Base-by-base conservation (phyloP, 352 stramenopile genomes). In the Phytophthora europaea region DNA sequence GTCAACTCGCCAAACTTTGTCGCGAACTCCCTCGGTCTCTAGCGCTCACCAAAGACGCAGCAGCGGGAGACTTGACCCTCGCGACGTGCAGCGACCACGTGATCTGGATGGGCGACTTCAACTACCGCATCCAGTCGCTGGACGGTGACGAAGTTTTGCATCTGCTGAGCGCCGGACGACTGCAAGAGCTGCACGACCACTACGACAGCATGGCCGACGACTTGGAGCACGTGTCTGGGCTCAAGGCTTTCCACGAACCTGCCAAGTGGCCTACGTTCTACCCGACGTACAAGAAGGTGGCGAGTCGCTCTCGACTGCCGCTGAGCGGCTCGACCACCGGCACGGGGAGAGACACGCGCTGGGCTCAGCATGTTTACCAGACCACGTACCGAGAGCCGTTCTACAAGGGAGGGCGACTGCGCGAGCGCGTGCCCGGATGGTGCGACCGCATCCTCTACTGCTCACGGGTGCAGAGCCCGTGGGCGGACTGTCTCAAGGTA, bases 61-160 rank as follows among this genome's bases (percentile, higher is more conserved):
- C 34, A 36, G 9, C 15, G 36, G 36, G 23, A 18, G 57, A 72
- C 16, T 36, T 31, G 1, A 76, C 45, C 6, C 52, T 96, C 0
- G 85, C 83, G 4, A 79, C 67, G 10, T 81, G 87, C 57, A 93
- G 89, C 31, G 81, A 93, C 61, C 86, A 96, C 57, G 78, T 94
- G 8, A 72, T 96, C 31, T 94, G 87, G 86, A 90, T 94, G 77
- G 89, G 89, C 3, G 87, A 96, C 68, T 87, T 96, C 40, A 94
- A 93, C 74, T 94, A 94, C 72, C 83, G 83, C 9, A 83, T 93
- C 60, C 71, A 87, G 31, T 76, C 67, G 5, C 70, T 90, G 10
- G 81, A 85, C 31, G 79, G 80, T 0, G 71, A 83, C 34, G 75
- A 84, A 8, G 84, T 92, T 62, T 55, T 91, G n/a, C 68, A 69